Base-by-base conservation (phyloP, 345 rosid genomes). In the Rhizophora apiculata region DNA sequence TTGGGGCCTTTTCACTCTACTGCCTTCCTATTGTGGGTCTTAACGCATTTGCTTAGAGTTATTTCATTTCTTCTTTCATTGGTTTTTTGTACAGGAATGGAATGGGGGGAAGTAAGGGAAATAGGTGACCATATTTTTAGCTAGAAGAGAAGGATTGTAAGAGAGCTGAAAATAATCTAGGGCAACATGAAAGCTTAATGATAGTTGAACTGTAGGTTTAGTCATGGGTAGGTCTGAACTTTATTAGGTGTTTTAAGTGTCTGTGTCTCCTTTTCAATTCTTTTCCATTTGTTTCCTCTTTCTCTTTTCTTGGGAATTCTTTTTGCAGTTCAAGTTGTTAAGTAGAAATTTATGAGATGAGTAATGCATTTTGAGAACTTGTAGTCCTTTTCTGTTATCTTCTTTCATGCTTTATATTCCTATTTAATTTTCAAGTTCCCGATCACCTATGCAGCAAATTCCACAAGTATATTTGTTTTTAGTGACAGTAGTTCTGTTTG, bases 301-400 rank as follows among this genome's bases (percentile, higher is more conserved):
- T 68, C 61, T 60, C 73, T 68, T 19, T 8, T 27, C 67, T 24
- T 70, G 78, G 83, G 76, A 69, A 83, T 85, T 82, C 84, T 87
- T 87, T 85, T 87, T 87, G 89, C 84, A 84, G 89, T 82, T 79
- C 69, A 69, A 68, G 79, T 80, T 83, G 80, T 76, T 80, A 55
- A 56, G 79, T 70, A 67, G 75, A 71, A 79, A 77, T 58, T 68
- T 79, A 74, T 72, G 46, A 80, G 48, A 73, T 65, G 62, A 80
- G 83, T 79, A 74, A 74, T 81, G 85, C 72, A 78, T 69, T 76
- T 76, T 69, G 53, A 76, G 66, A 63, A 72, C 36, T 69, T 68
- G 61, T 66, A 60, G 18, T 73, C 60, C 26, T 29, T 63, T 9
- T 22, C 31, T 27, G 29, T 27, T 20, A 9, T 58, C 39, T 27